Evolutionary conservation across 768 basidiomycete genomes (phyloP).

Genomic region (Mycena vulgaris): DNA sequence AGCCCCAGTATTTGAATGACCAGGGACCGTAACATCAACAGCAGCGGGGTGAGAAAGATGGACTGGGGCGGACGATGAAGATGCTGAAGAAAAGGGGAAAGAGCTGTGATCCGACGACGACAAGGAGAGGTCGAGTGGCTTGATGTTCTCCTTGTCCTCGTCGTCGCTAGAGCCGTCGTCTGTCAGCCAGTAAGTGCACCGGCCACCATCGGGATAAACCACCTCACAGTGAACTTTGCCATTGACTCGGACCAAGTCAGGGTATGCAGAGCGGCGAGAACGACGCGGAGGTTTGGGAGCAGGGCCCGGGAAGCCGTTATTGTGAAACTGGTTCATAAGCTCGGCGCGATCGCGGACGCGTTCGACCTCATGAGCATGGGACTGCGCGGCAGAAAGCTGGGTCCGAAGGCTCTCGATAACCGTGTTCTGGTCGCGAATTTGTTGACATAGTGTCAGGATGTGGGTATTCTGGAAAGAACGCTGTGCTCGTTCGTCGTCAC

Average conservation of each 20-base stretch:
- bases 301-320: too few species aligned
- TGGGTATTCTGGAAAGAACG: neutral
- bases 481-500: neutral
- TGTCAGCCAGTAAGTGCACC: neutral
- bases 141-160: neutral
- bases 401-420: neutral
- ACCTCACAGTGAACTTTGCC: neutral
- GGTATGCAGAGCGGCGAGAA: too few species aligned
- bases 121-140: too few species aligned
- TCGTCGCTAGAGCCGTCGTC: neutral
- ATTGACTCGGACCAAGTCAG: too few species aligned
- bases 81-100: too few species aligned
- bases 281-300: too few species aligned
- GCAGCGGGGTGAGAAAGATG: too few species aligned
- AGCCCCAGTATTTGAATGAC: too few species aligned
- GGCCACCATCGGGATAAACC: neutral
- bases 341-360: neutral
- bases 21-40: too few species aligned
- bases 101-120: too few species aligned
- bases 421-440: neutral
- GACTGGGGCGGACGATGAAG: too few species aligned
- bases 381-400: neutral
- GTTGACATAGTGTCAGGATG: neutral
- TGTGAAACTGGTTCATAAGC: neutral
- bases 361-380: neutral